Evolutionary conservation across 352 stramenopile genomes (phyloP), one percentile per base, ranked within the genome.

Genomic region (Thalassiosira pacifica): DNA sequence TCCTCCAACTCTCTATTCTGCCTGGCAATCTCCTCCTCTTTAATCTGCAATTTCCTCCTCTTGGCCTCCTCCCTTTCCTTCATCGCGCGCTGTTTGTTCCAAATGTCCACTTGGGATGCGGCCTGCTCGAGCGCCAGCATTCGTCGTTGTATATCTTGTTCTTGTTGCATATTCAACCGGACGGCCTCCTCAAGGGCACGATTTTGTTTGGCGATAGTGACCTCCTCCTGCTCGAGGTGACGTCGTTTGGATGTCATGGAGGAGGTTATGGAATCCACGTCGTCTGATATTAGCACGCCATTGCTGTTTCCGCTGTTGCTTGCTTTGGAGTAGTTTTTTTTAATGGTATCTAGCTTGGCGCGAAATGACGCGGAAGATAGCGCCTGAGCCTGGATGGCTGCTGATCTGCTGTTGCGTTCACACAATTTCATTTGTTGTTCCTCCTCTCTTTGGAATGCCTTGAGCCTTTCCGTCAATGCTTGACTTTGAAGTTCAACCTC

Each of bases 61-160:
- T 72, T 72, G n/a, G 16, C 13, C 2, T 32, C 64, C 27, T 59
- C 48, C 64, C 37, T 26, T 31, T 59, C 64, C 64, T n/a, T 26
- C 64, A 24, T n/a, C n/a, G n/a, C n/a, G n/a, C n/a, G n/a, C 37
- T 63, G 6, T 48, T 48, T 48, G 13, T n/a, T n/a, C n/a, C n/a
- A n/a, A n/a, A 53, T 42, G 5, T 67, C 57, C 22, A 9, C 22
- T n/a, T n/a, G n/a, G n/a, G n/a, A n/a, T n/a, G 71, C 77, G 1
- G 79, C 77, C 0, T 59, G 67, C 27, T 84, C 77, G 13, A 84
- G 48, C 34, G 77, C 77, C 19, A 19, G 52, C 67, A 84, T 74
- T 64, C 72, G 71, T 34, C 66, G 59, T 2, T 68, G 52, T 5
- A 84, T 66, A 52, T 84, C 67, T 1, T 52, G 32, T 55, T 84